Percentiles rank a stretch among this genome's conserved stretches.
These are phyloP conservation scores for Candida sanyaensis DNA, from an alignment of 1,139 yeast species.

Conservation along the genomic window DNA sequence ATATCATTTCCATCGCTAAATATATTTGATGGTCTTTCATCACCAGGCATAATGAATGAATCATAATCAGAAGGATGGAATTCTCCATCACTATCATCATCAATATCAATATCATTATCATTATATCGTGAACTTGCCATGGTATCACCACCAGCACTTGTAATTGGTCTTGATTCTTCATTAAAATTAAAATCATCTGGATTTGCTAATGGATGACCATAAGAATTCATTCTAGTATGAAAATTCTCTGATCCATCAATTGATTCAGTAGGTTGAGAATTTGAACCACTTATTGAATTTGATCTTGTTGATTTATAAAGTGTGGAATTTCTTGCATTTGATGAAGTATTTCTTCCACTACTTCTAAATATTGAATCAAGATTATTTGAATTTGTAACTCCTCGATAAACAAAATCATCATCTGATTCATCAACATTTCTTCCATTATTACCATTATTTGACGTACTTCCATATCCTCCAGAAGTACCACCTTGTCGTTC, in stretches of 20 bases:
- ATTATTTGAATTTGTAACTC: slow-evolving; percentile 48
- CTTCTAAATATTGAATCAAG: slow-evolving; percentile 39
- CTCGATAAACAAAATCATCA: slow-evolving; percentile 46
- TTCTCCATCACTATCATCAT: slow-evolving; percentile 10
- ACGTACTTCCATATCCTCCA: slow-evolving; percentile 13
- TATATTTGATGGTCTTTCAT: slow-evolving; percentile 8
- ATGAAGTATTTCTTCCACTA: slow-evolving; percentile 19
- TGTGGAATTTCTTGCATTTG: slow-evolving; percentile 14
- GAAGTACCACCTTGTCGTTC: slow-evolving; percentile 10
- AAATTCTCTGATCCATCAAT: slow-evolving; percentile 5
- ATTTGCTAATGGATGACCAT: slow-evolving; percentile 18
- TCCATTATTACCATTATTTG: slow-evolving; percentile 7
- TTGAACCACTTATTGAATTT: slow-evolving; percentile 10
- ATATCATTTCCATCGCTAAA: slow-evolving; percentile 9
- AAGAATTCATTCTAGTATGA: slow-evolving; percentile 16
- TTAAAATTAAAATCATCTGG: slow-evolving; percentile 17
- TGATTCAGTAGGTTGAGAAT: slow-evolving; percentile 4
- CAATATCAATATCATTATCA: slow-evolving; percentile 5
- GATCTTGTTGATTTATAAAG: slow-evolving; percentile 18
- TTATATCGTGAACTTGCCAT: slow-evolving; percentile 9
- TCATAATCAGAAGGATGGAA: slow-evolving; percentile 16
- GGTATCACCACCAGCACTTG: slow-evolving; percentile 6
- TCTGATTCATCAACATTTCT: slow-evolving; percentile 18
- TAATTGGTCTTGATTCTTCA: slow-evolving; percentile 7
- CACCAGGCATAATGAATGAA: slow-evolving; percentile 14